These are phyloP conservation scores for Cicer arietinum DNA, from an alignment of 306 rosid genomes.

Conservation along the genomic window DNA sequence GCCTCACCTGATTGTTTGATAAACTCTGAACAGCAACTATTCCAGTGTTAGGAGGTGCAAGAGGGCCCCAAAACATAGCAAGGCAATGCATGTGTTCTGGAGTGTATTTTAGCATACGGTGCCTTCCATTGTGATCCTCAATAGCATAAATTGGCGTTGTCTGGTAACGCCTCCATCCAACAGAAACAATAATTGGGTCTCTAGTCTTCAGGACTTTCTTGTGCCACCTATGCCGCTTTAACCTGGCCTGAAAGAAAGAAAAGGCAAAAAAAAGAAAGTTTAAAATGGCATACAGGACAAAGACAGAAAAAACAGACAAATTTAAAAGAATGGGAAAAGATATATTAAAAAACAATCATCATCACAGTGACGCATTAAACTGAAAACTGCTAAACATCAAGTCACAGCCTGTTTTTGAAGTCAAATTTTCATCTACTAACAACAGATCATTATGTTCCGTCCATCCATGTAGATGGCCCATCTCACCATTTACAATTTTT, in stretches of 20 bases:
- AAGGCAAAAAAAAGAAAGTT: background rate
- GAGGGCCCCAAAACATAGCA: constrained; percentile 97
- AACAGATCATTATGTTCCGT: constrained; percentile 7
- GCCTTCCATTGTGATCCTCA: constrained; percentile 88
- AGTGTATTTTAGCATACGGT: constrained; percentile 93
- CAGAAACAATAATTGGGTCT: constrained; percentile 87
- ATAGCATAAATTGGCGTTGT: constrained; percentile 87
- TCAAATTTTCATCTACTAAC: constrained; percentile 17
- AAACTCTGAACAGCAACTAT: constrained; percentile 86
- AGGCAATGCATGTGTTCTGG: constrained; percentile 96
- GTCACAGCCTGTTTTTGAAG: constrained; percentile 27
- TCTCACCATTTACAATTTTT: background rate
- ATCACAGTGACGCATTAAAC: background rate
- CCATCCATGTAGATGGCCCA: constrained; percentile 23
- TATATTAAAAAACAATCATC: constrained; percentile 1
- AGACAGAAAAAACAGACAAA: background rate
- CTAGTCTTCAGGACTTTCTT: constrained; percentile 86
- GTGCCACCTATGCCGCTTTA: constrained; percentile 96
- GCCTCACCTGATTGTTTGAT: constrained; percentile 76
- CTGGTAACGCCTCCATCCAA: constrained; percentile 99
- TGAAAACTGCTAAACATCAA: constrained; percentile 13
- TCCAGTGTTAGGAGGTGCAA: constrained; percentile 91
- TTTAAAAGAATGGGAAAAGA: constrained; percentile 20
- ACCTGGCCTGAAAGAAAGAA: constrained; percentile 67
- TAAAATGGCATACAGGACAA: background rate